Evolutionary conservation across 2,329 filamentous ascomycete genomes (phyloP), one percentile per base, ranked within the genome.

Genomic region (Cordyceps fumosorosea): DNA sequence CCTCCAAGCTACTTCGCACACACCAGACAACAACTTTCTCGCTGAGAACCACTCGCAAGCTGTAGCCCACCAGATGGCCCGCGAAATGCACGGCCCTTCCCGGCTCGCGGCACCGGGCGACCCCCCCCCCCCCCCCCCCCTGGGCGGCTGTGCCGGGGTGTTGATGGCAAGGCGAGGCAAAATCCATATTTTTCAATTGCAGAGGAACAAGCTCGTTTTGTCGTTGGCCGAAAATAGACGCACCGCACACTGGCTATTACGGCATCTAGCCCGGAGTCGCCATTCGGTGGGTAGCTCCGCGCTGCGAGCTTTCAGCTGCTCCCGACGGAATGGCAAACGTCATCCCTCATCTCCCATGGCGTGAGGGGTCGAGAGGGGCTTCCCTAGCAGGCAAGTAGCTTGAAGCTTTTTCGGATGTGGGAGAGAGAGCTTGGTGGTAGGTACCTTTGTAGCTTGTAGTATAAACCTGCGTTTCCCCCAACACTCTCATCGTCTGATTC

Each of bases 371-470:
- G 48, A 34, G 50, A 48, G 29, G 58, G 50, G 51, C 8, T 24
- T 10, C 45, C 12, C 24, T 18, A 6, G 20, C n/a, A 60, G 10
- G 20, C n/a, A 60, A 16, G 29, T 24, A 32, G 50, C 34, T 47
- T 32, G 50, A 60, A 60, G 58, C 58, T 48, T 55, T 48, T 20
- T 20, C 20, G 6, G 58, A 55, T 11, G 50, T 26, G 4, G 29
- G 18, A 32, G 37, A 44, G 24, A 54, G 58, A 60, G 50, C 58
- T 60, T 29, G 47, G 34, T 24, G 42, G 16, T 12, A 44, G 16
- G 57, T 60, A 60, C 57, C 57, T 60, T 60, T 52, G 57, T 60
- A 60, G 51, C 51, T 53, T 44, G 40, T 54, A 55, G 58, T 60
- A 60, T 60, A 60, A 60, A 60, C 58, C 6, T 34, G n/a, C 42